Evolutionary conservation across 2,329 filamentous ascomycete species (phyloP).

Genomic region (Ascosphaera pollenicola): DNA sequence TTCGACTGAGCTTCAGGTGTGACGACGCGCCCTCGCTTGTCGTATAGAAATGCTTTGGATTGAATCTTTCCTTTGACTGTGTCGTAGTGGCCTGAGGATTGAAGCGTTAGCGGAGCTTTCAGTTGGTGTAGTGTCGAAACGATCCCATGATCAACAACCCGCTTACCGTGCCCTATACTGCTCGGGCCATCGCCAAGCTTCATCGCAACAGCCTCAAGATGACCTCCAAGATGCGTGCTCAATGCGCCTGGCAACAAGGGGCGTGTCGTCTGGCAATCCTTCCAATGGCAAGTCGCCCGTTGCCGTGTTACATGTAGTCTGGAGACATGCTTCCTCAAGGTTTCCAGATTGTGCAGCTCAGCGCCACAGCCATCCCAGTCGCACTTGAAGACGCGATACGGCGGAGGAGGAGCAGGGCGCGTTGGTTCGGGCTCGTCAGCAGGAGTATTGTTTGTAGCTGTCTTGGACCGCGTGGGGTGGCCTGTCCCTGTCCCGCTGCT

Average conservation of each 20-base stretch:
- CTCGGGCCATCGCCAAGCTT: slow-evolving; percentile 35
- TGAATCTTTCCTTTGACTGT: not conserved
- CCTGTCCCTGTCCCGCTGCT: not conserved
- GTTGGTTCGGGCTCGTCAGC: not conserved
- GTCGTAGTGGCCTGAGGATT: not conserved
- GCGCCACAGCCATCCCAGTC: slow-evolving; percentile 33
- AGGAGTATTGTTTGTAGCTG: not conserved
- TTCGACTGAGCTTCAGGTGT: slow-evolving; percentile 5
- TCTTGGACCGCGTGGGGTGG: not conserved
- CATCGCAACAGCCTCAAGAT: slow-evolving; percentile 33
- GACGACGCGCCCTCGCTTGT: slow-evolving; percentile 6
- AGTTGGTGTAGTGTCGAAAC: too few species aligned
- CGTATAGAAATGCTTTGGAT: slow-evolving; percentile 4
- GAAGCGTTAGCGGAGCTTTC: slow-evolving; percentile 10
- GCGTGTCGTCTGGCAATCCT: slow-evolving; percentile 9
- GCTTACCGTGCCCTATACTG: not conserved
- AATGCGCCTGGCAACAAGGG: slow-evolving; percentile 14
- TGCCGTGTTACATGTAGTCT: slow-evolving; percentile 28
- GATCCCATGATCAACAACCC: too few species aligned
- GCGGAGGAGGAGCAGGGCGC: slow-evolving; percentile 4
- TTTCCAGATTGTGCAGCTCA: slow-evolving; percentile 38
- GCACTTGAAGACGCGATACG: slow-evolving; percentile 29
- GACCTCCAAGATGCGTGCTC: slow-evolving; percentile 29
- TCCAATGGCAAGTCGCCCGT: slow-evolving; percentile 9
- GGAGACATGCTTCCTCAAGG: slow-evolving; percentile 34